Conservation (phyloP, 306 rosid genomes). For the Datisca glomerata region DNA sequence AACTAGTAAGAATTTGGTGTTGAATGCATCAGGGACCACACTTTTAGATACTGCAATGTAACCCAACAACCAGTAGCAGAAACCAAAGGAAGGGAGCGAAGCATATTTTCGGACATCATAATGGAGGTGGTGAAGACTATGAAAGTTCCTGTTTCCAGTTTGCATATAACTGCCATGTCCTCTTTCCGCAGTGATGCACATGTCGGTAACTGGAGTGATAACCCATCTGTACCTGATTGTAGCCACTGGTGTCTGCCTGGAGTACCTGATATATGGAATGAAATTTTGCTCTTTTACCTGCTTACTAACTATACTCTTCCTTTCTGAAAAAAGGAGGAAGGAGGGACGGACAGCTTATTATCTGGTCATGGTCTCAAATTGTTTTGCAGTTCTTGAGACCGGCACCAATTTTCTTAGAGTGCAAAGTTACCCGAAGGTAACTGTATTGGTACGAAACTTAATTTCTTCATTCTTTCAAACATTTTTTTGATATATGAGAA, state of each 20-base stretch:
- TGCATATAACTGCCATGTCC: slow-evolving; percentile 66
- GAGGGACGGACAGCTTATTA: no score
- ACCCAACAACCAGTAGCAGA: slow-evolving; percentile 44
- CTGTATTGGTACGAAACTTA: no score
- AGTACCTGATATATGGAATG: slow-evolving; percentile 97
- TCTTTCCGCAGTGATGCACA: slow-evolving; percentile 80
- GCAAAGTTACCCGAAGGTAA: no score
- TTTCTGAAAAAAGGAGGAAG: no score
- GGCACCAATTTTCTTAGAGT: no score
- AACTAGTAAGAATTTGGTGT: slow-evolving; percentile 8
- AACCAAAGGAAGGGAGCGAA: slow-evolving; percentile 38
- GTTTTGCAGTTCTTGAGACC: no score
- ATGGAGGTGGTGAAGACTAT: slow-evolving; percentile 38
- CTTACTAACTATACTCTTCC: slow-evolving; percentile 16
- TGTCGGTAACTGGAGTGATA: slow-evolving; percentile 67
- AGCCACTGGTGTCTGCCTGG: slow-evolving; percentile 99
- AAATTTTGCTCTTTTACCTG: slow-evolving; percentile 57
- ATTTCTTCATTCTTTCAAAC: no score
- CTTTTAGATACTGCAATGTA: slow-evolving; percentile 53
- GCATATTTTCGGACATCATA: slow-evolving; percentile 48
- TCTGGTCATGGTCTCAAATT: no score
- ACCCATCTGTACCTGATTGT: slow-evolving; percentile 75
- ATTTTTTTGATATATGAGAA: no score
- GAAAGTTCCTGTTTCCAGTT: slow-evolving; percentile 33
- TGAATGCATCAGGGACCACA: slow-evolving; percentile 39